Base-by-base conservation (phyloP, 2,329 filamentous ascomycete genomes). In the Alternaria gansuensis region DNA sequence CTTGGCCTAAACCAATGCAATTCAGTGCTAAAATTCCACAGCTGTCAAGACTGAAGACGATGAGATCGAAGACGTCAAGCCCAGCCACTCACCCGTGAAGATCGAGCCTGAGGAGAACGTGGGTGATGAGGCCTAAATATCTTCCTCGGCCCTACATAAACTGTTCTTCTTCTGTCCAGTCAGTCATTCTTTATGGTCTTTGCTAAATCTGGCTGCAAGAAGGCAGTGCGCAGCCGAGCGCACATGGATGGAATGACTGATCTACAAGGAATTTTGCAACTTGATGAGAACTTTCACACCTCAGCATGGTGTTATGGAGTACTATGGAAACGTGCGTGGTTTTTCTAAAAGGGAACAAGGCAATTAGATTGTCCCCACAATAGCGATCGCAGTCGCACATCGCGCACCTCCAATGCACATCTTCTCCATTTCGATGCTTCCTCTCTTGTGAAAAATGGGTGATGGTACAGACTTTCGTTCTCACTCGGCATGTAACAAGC, bases 91-190 rank as follows among this genome's bases (percentile, higher is more conserved):
- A 2, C 37, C 58, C 3, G 36, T 54, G 21, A 53, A 60, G 28
- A 33, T 23, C 31, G 48, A 59, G 11, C 33, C 43, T n/a, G 54
- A 61, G n/a, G 61, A 64, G 14, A n/a, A 36, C 23, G 40, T 39
- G 10, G 49, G 60, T 39, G 55, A 62, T 17, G 64, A 69, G 21
- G 52, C 64, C 45, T 72, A 70, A 37, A 46, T 8, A 5, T 14
- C 2, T 26, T 10, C 5, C 23, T 24, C 13, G 8, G n/a, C 8
- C 23, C 24, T 31, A 57, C 49, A 55, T 60, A 57, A 1, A 11
- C 13, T 10, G 14, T 21, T n/a, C 5, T 14, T 28, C 5, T 23
- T 36, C 17, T n/a, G n/a, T 21, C 0, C 29, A 13, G 21, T 28
- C 44, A 6, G 8, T 11, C n/a, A 17, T 24, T 23, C 23, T 33